Evolutionary conservation across 345 rosid species (phyloP), one percentile per base, ranked within the genome.

Genomic region (Noccaea bulbosa): DNA sequence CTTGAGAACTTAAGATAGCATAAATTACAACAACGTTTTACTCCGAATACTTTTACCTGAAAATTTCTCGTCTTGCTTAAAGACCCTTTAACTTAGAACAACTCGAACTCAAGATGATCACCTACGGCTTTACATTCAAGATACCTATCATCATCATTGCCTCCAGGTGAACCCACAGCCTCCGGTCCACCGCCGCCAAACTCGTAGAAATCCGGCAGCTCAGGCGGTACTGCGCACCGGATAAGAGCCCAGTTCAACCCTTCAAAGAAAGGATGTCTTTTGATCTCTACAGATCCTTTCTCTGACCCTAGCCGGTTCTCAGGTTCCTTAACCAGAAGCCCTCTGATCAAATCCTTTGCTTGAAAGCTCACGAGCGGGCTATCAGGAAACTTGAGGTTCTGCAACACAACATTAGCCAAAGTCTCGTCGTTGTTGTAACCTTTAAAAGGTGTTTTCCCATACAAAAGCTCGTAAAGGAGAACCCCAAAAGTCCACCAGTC

Each of bases 401-500:
- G 88, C 24, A 83, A 24, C 46, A 93, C 89, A 49, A 91, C 98
- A 43, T 91, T 93, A 17, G 84, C 86, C 44, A 93, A 77, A 3
- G 97, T 93, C 73, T 86, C 95, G 32, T 93, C 97, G 34, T 93
- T 93, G 11, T 83, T 88, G n/a, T 82, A 72, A 45, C 98, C 98
- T 79, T 86, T 93, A 67, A 93, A 93, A 5, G 98, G 97, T 7
- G 98, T 91, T 81, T 64, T 86, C 40, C 98, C 97, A 9, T 91
- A 91, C 8, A 93, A 72, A 50, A 93, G 97, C 83, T 91, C 98
- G 27, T 85, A 91, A 33, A 93, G 94, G 45, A 93, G 88, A 67
- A 93, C 70, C 22, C 98, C 98, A 9, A 89, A 89, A 4, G 97
- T 93, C 98, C 98, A 93, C 98, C 98, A 93, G 79, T 93, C 98